phyloP scores from a whole-genome alignment of 495 filamentous ascomycete species.

The Letharia lupina region DNA sequence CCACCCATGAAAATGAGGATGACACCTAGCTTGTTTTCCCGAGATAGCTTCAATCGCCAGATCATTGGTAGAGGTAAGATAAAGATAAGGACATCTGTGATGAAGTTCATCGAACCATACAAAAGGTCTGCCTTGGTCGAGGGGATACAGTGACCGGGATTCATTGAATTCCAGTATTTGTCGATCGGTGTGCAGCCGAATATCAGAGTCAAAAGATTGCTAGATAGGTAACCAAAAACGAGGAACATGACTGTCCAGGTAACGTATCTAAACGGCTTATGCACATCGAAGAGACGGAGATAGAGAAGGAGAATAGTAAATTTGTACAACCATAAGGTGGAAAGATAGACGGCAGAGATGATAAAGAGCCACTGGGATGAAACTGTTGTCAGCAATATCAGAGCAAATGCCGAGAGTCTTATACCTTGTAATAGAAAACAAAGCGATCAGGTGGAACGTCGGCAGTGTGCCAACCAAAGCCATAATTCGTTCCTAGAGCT shows the following conservation, averaged over 20 bases:
- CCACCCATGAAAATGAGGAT: slow-evolving; percentile 38
- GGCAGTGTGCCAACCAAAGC: not conserved
- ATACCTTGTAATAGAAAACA: not conserved
- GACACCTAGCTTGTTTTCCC: slow-evolving; percentile 34
- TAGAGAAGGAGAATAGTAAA: slow-evolving; percentile 34
- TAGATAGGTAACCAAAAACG: slow-evolving; percentile 35
- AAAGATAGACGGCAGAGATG: slow-evolving; percentile 32
- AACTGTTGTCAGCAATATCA: not conserved
- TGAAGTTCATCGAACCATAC: slow-evolving; percentile 33
- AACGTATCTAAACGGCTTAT: slow-evolving; percentile 30
- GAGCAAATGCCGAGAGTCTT: not conserved
- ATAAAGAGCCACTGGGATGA: slow-evolving; percentile 31
- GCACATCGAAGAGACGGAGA: slow-evolving; percentile 33
- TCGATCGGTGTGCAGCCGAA: slow-evolving; percentile 34
- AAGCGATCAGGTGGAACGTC: not conserved
- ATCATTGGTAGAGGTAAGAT: slow-evolving; percentile 33
- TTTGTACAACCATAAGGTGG: slow-evolving; percentile 35
- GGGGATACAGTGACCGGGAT: slow-evolving; percentile 34
- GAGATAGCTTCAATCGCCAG: slow-evolving; percentile 33
- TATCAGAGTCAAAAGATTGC: slow-evolving; percentile 35
- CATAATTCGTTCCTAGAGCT: not conserved
- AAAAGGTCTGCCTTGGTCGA: slow-evolving; percentile 28
- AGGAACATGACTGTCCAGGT: slow-evolving; percentile 36
- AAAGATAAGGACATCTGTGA: slow-evolving; percentile 35
- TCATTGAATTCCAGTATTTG: slow-evolving; percentile 26